Percentiles rank a stretch among this genome's conserved stretches.
These are phyloP conservation scores for Kandelia obovata DNA, from an alignment of 345 rosid species.

Conservation along the genomic window DNA sequence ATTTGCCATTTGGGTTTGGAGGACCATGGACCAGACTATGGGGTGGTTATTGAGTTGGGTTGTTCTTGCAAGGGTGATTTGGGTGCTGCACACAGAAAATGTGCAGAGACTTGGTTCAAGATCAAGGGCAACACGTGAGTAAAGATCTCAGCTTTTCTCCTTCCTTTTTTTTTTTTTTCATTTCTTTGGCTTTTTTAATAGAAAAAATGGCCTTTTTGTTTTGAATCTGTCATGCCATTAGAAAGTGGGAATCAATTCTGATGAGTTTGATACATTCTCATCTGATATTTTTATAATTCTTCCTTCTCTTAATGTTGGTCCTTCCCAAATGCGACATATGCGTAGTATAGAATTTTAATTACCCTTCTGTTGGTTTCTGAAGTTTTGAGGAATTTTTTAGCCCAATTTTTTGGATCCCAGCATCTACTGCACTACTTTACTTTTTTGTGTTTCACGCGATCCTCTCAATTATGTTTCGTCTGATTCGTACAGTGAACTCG, in stretches of 20 bases:
- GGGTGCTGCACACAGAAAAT: conserved; percentile 51
- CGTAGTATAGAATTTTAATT: neutral
- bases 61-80: conserved; percentile 57
- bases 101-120: conserved; percentile 72
- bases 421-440: conserved; percentile 1
- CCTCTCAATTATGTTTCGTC: conserved; percentile 11
- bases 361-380: conserved; percentile 2
- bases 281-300: neutral
- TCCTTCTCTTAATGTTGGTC: too few species aligned
- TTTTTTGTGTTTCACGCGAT: conserved; percentile 10
- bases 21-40: conserved; percentile 30
- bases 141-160: neutral
- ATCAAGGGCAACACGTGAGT: conserved; percentile 57
- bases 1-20: conserved; percentile 55
- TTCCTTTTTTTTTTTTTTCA: too few species aligned
- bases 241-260: neutral
- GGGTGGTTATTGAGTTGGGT: conserved; percentile 47
- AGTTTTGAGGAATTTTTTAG: neutral
- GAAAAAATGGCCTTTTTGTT: too few species aligned
- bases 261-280: neutral
- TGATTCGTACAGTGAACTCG: neutral
- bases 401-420: conserved; percentile 13
- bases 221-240: too few species aligned
- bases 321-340: too few species aligned
- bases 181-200: too few species aligned